Conservation (phyloP, 2,329 filamentous ascomycete species). For the Claviceps quebecensis region DNA sequence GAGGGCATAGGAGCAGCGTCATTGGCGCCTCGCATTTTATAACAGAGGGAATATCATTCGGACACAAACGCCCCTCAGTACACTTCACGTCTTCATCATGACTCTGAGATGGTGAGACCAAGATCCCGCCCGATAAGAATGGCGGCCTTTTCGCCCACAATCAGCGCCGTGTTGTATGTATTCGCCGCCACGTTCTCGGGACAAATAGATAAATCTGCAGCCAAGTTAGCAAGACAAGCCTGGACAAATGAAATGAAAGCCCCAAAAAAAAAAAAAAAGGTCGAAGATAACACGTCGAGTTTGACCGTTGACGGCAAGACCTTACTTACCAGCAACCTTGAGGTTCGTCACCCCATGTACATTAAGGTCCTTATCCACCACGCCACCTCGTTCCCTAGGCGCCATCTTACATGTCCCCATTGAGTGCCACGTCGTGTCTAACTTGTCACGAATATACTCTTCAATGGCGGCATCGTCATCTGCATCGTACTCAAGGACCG, state of each 20-base stretch:
- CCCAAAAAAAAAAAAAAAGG: too few relatives aligned
- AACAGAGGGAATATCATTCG: too few relatives aligned
- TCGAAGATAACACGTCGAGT: too few relatives aligned
- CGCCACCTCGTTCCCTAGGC: slow-evolving; percentile 28
- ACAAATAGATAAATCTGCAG: slow-evolving; percentile 20
- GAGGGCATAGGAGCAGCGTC: too few relatives aligned
- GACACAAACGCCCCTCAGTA: too few relatives aligned
- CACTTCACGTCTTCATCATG: not conserved
- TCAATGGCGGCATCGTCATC: slow-evolving; percentile 36
- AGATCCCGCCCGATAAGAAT: slow-evolving; percentile 18
- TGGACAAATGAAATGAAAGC: too few relatives aligned
- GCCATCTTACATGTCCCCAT: slow-evolving; percentile 37
- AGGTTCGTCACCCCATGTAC: slow-evolving; percentile 31
- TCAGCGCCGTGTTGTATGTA: slow-evolving; percentile 28
- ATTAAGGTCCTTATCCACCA: slow-evolving; percentile 26
- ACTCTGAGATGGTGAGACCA: not conserved
- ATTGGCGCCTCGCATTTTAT: too few relatives aligned
- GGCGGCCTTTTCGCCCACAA: slow-evolving; percentile 28
- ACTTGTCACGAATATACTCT: slow-evolving; percentile 23
- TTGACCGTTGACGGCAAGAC: slow-evolving; percentile 6
- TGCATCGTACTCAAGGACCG: slow-evolving; percentile 28
- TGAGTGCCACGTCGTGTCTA: slow-evolving; percentile 32
- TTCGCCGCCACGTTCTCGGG: slow-evolving; percentile 29
- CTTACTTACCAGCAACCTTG: slow-evolving; percentile 32
- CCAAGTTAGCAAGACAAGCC: not conserved